A percentile compares a stretch with the other conserved stretches of the same genome.
phyloP scores from a whole-genome alignment of 2,329 filamentous ascomycete species.

The Trichocomaceae sp. region DNA sequence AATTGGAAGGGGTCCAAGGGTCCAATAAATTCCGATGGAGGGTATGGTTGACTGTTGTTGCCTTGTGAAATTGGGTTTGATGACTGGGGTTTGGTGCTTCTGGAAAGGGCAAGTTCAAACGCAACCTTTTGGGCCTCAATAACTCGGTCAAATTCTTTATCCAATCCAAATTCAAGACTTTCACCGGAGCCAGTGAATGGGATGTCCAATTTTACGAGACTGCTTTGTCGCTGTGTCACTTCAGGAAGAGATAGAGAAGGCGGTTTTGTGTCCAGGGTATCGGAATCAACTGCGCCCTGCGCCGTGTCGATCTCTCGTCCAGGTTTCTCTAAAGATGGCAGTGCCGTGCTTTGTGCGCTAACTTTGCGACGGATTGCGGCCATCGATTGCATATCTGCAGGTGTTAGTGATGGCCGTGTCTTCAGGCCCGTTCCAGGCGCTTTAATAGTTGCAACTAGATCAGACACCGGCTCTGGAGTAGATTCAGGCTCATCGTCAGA shows the following conservation, averaged over 20 bases:
- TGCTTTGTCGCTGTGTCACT: conserved; percentile 54
- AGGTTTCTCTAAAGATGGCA: conserved; percentile 21
- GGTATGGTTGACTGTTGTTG: conserved; percentile 16
- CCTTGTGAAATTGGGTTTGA: conserved; percentile 13
- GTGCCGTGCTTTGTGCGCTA: conserved; percentile 60
- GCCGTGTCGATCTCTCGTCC: conserved; percentile 17
- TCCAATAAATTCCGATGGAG: conserved; percentile 19
- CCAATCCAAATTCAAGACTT: conserved; percentile 70
- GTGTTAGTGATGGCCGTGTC: conserved; percentile 80
- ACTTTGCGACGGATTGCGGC: conserved; percentile 78
- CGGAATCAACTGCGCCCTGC: conserved; percentile 4
- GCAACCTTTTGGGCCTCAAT: conserved; percentile 96
- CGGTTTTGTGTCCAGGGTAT: conserved; percentile 12
- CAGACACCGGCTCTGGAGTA: conserved; percentile 60
- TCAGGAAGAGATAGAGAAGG: conserved; percentile 18
- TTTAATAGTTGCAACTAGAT: conserved; percentile 80
- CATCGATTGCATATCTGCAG: conserved; percentile 77
- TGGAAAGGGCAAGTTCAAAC: conserved; percentile 44
- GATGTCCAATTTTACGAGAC: conserved; percentile 74
- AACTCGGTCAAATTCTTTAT: conserved; percentile 88
- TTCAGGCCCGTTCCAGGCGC: conserved; percentile 80
- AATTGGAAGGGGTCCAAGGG: conserved; percentile 25
- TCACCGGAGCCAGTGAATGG: conserved; percentile 65
- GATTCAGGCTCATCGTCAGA: conserved; percentile 25
- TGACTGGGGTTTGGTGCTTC: conserved; percentile 21